These are phyloP conservation scores for Glebionis coronaria DNA, from an alignment of 129 eudicot species.

Conservation along the genomic window DNA sequence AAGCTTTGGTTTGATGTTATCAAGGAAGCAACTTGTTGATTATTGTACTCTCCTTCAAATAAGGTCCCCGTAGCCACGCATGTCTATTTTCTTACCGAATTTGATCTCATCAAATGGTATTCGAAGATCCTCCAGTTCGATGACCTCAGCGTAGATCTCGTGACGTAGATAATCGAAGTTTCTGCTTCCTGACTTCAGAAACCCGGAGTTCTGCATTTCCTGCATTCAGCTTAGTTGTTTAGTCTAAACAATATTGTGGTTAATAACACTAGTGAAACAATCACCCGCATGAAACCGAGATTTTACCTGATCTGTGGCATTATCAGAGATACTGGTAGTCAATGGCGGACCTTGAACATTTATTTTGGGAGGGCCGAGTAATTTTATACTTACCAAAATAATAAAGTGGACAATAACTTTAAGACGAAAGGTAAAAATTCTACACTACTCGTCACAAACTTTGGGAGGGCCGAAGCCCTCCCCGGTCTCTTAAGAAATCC, in stretches of 20 bases:
- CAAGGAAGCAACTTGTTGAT: conserved; percentile 29
- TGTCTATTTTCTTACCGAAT: conserved; percentile 30
- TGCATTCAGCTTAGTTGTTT: conserved; percentile 13
- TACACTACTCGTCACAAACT: too few relatives aligned
- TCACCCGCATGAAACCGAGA: background rate
- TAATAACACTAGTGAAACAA: background rate
- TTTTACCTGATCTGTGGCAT: conserved; percentile 12
- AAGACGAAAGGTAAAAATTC: too few relatives aligned
- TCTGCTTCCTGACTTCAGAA: conserved; percentile 7
- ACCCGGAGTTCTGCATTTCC: conserved; percentile 11
- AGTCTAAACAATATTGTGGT: background rate
- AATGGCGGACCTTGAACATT: too few relatives aligned
- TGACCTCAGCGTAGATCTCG: conserved; percentile 1
- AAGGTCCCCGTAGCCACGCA: conserved; percentile 30
- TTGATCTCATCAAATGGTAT: conserved; percentile 29
- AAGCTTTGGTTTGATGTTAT: conserved; percentile 31
- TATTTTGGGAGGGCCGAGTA: too few relatives aligned
- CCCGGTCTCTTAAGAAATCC: too few relatives aligned
- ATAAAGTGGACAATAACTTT: too few relatives aligned
- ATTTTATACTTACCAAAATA: too few relatives aligned
- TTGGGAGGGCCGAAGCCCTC: too few relatives aligned
- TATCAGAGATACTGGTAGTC: background rate
- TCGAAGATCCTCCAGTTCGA: conserved; percentile 22
- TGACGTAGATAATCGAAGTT: background rate
- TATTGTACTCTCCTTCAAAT: conserved; percentile 28